Evolutionary conservation across 495 filamentous ascomycete genomes (phyloP).

Genomic region (Echria macrotheca): DNA sequence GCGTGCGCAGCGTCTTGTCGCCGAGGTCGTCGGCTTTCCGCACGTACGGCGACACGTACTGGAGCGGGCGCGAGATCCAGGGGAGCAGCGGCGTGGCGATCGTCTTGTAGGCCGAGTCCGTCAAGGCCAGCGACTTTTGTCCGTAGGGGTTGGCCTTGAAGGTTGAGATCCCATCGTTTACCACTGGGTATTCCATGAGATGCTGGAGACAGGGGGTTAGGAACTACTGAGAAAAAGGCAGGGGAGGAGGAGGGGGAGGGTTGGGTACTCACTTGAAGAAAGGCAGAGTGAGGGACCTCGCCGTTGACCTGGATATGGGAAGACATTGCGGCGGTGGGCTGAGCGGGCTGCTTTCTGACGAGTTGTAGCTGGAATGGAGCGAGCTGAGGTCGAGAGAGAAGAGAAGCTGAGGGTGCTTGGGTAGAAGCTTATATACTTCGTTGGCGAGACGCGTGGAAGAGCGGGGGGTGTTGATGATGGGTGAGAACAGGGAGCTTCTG

Average conservation of each 20-base stretch:
- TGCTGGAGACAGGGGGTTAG: constrained; percentile 54
- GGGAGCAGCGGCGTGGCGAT: constrained; percentile 67
- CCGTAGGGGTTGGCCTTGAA: constrained; percentile 78
- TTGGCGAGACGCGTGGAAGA: not conserved
- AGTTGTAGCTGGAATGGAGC: not conserved
- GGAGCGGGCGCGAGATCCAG: constrained; percentile 70
- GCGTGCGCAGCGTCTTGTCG: constrained; percentile 62
- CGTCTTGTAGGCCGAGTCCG: constrained; percentile 59
- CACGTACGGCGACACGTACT: constrained; percentile 76
- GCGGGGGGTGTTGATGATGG: not conserved
- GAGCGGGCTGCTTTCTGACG: constrained; percentile 16
- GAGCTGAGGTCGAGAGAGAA: not conserved
- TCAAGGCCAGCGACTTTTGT: constrained; percentile 68
- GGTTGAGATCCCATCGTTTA: constrained; percentile 69
- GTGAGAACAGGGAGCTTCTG: constrained; percentile 9
- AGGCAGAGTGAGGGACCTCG: constrained; percentile 22
- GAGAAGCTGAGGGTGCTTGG: not conserved
- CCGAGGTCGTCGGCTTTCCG: constrained; percentile 75
- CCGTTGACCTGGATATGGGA: constrained; percentile 22
- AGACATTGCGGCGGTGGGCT: no score
- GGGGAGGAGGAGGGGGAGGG: not conserved
- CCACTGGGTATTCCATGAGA: constrained; percentile 75
- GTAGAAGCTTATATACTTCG: no score
- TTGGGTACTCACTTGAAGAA: constrained; percentile 21
- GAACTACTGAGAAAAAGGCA: not conserved